Evolutionary conservation across 495 filamentous ascomycete species (phyloP).

Genomic region (Penicillium simplicissimum): DNA sequence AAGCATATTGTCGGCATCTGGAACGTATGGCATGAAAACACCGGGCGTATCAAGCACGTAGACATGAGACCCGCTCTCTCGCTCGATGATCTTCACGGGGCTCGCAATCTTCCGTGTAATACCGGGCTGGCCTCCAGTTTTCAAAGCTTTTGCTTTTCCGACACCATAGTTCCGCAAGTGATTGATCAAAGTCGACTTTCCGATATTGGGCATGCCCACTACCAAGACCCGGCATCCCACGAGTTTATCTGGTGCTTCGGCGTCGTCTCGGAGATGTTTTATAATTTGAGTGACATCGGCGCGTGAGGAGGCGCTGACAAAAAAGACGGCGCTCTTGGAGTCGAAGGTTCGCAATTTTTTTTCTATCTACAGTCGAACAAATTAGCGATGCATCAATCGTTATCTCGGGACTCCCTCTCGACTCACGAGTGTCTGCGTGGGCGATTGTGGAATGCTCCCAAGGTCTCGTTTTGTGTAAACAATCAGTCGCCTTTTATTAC

Average conservation of each 20-base stretch:
- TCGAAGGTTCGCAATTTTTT: slow-evolving; percentile 60
- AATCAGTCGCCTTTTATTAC: slow-evolving; percentile 68
- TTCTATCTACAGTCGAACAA: slow-evolving; percentile 29
- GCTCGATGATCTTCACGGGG: slow-evolving; percentile 76
- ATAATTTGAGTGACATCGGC: slow-evolving; percentile 56
- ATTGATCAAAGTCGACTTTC: slow-evolving; percentile 87
- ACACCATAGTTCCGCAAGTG: slow-evolving; percentile 70
- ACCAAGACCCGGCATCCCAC: slow-evolving; percentile 78
- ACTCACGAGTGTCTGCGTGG: slow-evolving; percentile 34
- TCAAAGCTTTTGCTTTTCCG: slow-evolving; percentile 71
- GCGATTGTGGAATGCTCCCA: slow-evolving; percentile 43
- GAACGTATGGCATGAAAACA: slow-evolving; percentile 91
- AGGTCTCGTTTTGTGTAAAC: slow-evolving; percentile 93
- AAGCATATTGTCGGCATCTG: slow-evolving; percentile 82
- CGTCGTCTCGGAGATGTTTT: slow-evolving; percentile 52
- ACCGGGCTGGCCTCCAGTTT: slow-evolving; percentile 83
- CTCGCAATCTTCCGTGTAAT: slow-evolving; percentile 83
- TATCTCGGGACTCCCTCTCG: background rate
- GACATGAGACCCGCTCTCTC: slow-evolving; percentile 51
- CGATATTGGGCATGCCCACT: slow-evolving; percentile 97
- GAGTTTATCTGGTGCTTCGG: slow-evolving; percentile 50
- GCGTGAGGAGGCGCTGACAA: slow-evolving; percentile 57
- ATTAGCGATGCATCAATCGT: background rate
- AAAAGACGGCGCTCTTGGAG: slow-evolving; percentile 58
- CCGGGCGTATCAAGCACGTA: slow-evolving; percentile 78